Evolutionary conservation across 805 yeast genomes (phyloP).

Genomic region (Pichia exigua): DNA sequence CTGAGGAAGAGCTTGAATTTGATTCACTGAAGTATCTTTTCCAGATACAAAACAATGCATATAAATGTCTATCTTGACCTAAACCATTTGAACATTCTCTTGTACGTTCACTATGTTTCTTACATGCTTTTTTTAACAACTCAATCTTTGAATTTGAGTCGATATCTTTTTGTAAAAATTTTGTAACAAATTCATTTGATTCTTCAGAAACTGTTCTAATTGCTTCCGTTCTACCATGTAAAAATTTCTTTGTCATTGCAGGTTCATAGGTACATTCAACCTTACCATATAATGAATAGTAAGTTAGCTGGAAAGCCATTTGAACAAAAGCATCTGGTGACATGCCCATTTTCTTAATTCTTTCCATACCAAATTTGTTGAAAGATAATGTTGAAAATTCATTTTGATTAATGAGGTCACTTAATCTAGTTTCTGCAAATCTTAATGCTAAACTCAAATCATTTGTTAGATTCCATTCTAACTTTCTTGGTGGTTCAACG

Average conservation of each 20-base stretch:
- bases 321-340: slow-evolving; percentile 94
- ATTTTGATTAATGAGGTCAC: slow-evolving; percentile 83
- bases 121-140: slow-evolving; percentile 60
- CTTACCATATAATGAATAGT: slow-evolving; percentile 85
- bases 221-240: slow-evolving; percentile 92
- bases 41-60: slow-evolving; percentile 85
- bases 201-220: slow-evolving; percentile 77
- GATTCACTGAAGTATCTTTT: slow-evolving; percentile 41
- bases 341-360: slow-evolving; percentile 75
- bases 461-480: slow-evolving; percentile 80
- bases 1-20: slow-evolving; percentile 6
- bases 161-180: slow-evolving; percentile 63
- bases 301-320: slow-evolving; percentile 89
- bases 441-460: slow-evolving; percentile 73
- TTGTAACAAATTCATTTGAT: slow-evolving; percentile 74
- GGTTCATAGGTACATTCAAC: slow-evolving; percentile 95
- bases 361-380: slow-evolving; percentile 61
- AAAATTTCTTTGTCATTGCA: slow-evolving; percentile 84
- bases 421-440: slow-evolving; percentile 83
- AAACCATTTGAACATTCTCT: slow-evolving; percentile 63
- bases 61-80: slow-evolving; percentile 90
- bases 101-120: slow-evolving; percentile 59
- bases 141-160: slow-evolving; percentile 52
- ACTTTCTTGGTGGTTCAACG: slow-evolving; percentile 70
- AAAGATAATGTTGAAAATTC: slow-evolving; percentile 80